phyloP scores from a whole-genome alignment of 352 stramenopile genomes.

The Globisporangium acanthophoron region DNA sequence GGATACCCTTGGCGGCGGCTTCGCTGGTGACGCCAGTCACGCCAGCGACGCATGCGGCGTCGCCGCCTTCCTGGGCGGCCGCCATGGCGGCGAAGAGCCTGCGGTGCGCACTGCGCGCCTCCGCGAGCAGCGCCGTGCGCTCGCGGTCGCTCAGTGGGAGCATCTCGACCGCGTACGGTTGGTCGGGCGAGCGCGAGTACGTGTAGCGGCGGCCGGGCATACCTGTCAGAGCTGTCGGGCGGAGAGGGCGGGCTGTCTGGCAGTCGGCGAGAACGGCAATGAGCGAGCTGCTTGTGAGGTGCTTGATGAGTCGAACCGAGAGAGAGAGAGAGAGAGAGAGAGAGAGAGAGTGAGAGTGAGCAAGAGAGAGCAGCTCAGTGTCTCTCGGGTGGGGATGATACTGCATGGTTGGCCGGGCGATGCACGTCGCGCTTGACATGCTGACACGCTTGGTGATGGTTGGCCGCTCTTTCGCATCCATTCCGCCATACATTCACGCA shows the following conservation, averaged over 20 bases:
- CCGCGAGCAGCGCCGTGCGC: slow-evolving; percentile 19
- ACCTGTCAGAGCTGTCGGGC: not conserved
- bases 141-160: slow-evolving; percentile 28
- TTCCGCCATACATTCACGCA: too few species aligned
- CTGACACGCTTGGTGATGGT: too few species aligned
- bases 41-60: slow-evolving; percentile 26
- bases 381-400: too few species aligned
- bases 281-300: not conserved
- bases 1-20: slow-evolving; percentile 31
- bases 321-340: too few species aligned
- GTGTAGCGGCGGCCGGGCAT: slow-evolving; percentile 18
- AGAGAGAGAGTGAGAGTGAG: too few species aligned
- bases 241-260: not conserved
- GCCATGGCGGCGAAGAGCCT: slow-evolving; percentile 38
- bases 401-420: too few species aligned
- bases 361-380: too few species aligned
- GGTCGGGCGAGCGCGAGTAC: slow-evolving; percentile 40
- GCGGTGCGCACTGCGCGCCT: slow-evolving; percentile 26
- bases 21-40: slow-evolving; percentile 15
- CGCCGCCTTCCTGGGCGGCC: slow-evolving; percentile 20
- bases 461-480: too few species aligned
- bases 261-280: not conserved
- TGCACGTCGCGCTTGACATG: too few species aligned
- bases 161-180: slow-evolving; percentile 47
- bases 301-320: too few species aligned